phyloP scores from a whole-genome alignment of 257 asterid genomes.

The Salvia rosmarinus region DNA sequence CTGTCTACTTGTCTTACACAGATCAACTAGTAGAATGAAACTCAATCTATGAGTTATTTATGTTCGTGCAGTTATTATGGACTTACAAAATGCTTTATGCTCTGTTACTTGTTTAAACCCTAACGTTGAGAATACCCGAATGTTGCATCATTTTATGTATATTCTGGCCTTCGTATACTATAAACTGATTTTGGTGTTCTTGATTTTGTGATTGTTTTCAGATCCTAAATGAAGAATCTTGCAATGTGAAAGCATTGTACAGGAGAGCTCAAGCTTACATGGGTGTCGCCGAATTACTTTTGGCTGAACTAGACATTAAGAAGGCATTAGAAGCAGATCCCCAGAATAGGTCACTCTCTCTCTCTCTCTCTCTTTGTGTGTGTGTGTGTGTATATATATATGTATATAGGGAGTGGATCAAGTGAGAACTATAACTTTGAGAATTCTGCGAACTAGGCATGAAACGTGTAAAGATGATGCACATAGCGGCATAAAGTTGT shows the following conservation, averaged over 20 bases:
- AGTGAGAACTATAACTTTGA: too few relatives aligned
- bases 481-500: too few relatives aligned
- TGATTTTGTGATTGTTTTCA: slow-evolving; percentile 19
- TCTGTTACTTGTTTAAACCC: slow-evolving; percentile 7
- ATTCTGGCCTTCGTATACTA: slow-evolving; percentile 9
- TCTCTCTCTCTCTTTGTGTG: too few relatives aligned
- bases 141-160: not conserved
- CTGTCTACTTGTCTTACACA: not conserved
- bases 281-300: slow-evolving; percentile 53
- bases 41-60: not conserved
- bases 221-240: slow-evolving; percentile 62
- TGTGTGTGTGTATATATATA: too few relatives aligned
- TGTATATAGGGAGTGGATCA: too few relatives aligned
- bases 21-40: not conserved
- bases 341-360: slow-evolving; percentile 68
- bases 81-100: not conserved
- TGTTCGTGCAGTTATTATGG: not conserved
- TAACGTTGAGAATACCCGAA: slow-evolving; percentile 2
- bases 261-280: slow-evolving; percentile 74
- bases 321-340: slow-evolving; percentile 82
- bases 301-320: slow-evolving; percentile 69
- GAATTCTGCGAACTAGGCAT: too few relatives aligned
- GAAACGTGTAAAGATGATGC: too few relatives aligned
- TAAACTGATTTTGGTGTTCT: not conserved
- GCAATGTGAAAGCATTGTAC: slow-evolving; percentile 77